Percentiles rank a stretch among this genome's conserved stretches.
Evolutionary conservation across 495 filamentous ascomycete genomes (phyloP).

Genomic region (Hypoxylon lenormandii): DNA sequence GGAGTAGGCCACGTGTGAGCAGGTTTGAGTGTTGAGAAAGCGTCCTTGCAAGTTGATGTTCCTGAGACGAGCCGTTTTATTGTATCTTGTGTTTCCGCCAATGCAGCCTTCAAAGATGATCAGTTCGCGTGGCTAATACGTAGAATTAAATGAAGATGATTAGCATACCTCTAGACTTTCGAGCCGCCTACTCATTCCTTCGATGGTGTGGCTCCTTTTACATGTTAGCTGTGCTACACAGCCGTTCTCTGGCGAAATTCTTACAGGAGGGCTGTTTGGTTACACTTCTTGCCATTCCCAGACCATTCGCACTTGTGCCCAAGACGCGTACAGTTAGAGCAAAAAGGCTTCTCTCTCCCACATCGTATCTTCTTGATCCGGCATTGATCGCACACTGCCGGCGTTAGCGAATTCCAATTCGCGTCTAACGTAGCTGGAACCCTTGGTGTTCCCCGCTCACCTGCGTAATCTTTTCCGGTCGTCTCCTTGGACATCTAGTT

Average conservation of each 20-base stretch:
- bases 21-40: neutral
- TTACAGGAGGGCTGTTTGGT: conserved; percentile 33
- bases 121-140: neutral
- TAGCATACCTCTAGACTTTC: conserved; percentile 29
- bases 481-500: conserved; percentile 32
- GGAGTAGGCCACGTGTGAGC: conserved; percentile 26
- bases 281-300: conserved; percentile 36
- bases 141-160: neutral
- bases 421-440: conserved; percentile 3
- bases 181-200: conserved; percentile 25
- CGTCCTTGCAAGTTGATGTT: neutral
- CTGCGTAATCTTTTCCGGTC: conserved; percentile 38
- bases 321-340: conserved; percentile 32
- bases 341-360: conserved; percentile 36
- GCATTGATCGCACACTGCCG: conserved; percentile 37
- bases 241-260: neutral
- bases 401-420: conserved; percentile 5
- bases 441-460: conserved; percentile 24
- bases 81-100: conserved; percentile 30
- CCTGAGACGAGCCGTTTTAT: conserved; percentile 25
- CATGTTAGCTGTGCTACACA: conserved; percentile 1
- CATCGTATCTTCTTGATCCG: conserved; percentile 40
- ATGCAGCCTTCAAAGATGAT: conserved; percentile 11
- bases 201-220: conserved; percentile 35
- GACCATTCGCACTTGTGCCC: conserved; percentile 39